Percentiles rank a stretch among this genome's conserved stretches.
phyloP scores from a whole-genome alignment of 192 early-diverging fungal species.

The Dissophora globulifera region DNA sequence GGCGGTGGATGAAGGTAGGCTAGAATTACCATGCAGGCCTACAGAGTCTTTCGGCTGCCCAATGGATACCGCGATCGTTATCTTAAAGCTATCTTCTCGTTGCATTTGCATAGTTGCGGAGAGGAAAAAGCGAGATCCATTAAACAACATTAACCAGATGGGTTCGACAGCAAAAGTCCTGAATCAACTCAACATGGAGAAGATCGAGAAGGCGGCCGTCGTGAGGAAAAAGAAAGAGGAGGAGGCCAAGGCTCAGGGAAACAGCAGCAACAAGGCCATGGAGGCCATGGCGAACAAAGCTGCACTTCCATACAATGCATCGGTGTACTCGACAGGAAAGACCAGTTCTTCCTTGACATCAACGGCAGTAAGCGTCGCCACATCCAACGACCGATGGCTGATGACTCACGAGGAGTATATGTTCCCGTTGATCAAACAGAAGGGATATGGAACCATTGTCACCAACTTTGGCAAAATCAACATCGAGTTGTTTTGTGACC shows the following conservation, averaged over 20 bases:
- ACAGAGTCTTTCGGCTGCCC: not conserved
- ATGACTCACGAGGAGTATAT: conserved; percentile 90
- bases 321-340: conserved; percentile 82
- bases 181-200: conserved; percentile 45
- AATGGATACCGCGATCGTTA: not conserved
- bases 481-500: conserved; percentile 82
- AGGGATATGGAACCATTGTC: conserved; percentile 78
- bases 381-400: conserved; percentile 73
- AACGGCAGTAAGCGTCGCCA: conserved; percentile 78
- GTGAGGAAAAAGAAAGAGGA: conserved; percentile 25
- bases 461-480: conserved; percentile 89
- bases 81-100: not conserved
- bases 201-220: conserved; percentile 39
- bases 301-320: conserved; percentile 76
- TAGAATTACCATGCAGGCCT: not conserved
- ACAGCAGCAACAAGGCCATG: conserved; percentile 19
- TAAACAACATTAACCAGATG: conserved; percentile 72
- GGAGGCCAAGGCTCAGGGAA: conserved; percentile 24
- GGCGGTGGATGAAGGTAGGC: conserved; percentile 61
- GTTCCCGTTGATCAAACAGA: conserved; percentile 84
- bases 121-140: conserved; percentile 59
- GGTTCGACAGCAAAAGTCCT: conserved; percentile 46
- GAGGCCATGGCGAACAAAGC: conserved; percentile 55
- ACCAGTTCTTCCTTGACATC: conserved; percentile 90
- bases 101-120: conserved; percentile 40